A percentile compares a stretch with the other conserved stretches of the same genome.
These are phyloP conservation scores for Suillus fuscotomentosus DNA, from an alignment of 768 basidiomycete genomes.

Conservation along the genomic window DNA sequence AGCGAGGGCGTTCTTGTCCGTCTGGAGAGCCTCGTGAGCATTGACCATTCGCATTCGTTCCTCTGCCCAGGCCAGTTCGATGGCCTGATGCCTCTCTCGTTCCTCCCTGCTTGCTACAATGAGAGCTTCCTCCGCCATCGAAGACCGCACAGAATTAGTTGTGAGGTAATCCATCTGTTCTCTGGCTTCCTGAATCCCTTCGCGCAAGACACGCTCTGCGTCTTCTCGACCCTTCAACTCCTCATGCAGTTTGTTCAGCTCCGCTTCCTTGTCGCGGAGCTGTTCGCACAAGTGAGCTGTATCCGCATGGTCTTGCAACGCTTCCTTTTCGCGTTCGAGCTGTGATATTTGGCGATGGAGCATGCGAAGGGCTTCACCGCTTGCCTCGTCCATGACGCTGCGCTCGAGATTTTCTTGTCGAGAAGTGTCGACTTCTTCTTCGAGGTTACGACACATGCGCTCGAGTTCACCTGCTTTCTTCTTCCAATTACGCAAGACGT, in stretches of 20 bases:
- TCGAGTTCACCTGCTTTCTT: slow-evolving; percentile 78
- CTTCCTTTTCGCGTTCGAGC: slow-evolving; percentile 64
- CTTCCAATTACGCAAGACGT: slow-evolving; percentile 59
- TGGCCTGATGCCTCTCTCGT: slow-evolving; percentile 40
- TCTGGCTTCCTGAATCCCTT: slow-evolving; percentile 52
- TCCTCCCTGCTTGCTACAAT: slow-evolving; percentile 36
- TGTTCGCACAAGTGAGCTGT: slow-evolving; percentile 23
- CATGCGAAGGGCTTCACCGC: slow-evolving; percentile 73
- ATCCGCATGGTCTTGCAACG: slow-evolving; percentile 32
- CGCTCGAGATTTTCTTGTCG: slow-evolving; percentile 79
- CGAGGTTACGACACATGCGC: slow-evolving; percentile 58
- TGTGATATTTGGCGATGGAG: slow-evolving; percentile 77
- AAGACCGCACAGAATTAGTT: slow-evolving; percentile 9
- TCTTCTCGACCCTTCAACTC: slow-evolving; percentile 49
- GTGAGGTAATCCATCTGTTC: slow-evolving; percentile 61
- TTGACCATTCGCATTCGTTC: slow-evolving; percentile 47
- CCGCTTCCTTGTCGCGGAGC: slow-evolving; percentile 24
- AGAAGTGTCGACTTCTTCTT: slow-evolving; percentile 87
- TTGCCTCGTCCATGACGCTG: slow-evolving; percentile 83
- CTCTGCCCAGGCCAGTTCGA: slow-evolving; percentile 47
- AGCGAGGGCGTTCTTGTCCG: slow-evolving; percentile 42
- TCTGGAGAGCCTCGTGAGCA: slow-evolving; percentile 40
- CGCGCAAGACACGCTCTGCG: slow-evolving; percentile 50
- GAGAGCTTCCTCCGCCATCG: slow-evolving; percentile 8
- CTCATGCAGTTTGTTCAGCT: slow-evolving; percentile 39